phyloP scores from a whole-genome alignment of 257 asterid genomes.

The Solanum medicagineum region DNA sequence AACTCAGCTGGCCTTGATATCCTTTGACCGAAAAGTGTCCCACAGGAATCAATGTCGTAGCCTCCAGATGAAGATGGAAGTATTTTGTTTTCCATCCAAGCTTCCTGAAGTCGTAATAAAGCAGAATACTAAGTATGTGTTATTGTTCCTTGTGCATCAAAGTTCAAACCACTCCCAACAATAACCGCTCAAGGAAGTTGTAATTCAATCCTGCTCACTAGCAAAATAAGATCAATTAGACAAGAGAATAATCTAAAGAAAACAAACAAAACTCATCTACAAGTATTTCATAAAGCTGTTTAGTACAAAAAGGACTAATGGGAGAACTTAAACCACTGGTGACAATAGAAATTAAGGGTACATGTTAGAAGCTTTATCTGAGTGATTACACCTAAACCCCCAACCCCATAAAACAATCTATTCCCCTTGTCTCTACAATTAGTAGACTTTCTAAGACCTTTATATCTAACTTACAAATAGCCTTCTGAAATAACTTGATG shows the following conservation, averaged over 20 bases:
- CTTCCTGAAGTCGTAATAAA: neutral
- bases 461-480: neutral
- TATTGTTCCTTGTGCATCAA: neutral
- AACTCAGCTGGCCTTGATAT: neutral
- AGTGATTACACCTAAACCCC: neutral
- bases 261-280: neutral
- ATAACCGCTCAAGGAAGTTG: neutral
- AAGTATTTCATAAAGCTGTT: neutral
- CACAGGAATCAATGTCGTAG: neutral
- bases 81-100: conserved; percentile 1
- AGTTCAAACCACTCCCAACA: neutral
- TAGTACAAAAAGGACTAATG: neutral
- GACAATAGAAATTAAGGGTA: neutral
- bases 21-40: neutral
- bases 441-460: neutral
- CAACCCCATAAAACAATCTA: neutral
- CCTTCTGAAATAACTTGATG: neutral
- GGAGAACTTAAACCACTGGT: neutral
- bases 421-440: neutral
- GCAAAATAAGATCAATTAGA: neutral
- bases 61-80: conserved; percentile 1
- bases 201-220: neutral
- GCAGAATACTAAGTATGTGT: neutral
- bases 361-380: neutral
- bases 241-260: neutral